Evolutionary conservation across 768 basidiomycete genomes (phyloP), one percentile per base, ranked within the genome.

Genomic region (Sarcodon aspratus): DNA sequence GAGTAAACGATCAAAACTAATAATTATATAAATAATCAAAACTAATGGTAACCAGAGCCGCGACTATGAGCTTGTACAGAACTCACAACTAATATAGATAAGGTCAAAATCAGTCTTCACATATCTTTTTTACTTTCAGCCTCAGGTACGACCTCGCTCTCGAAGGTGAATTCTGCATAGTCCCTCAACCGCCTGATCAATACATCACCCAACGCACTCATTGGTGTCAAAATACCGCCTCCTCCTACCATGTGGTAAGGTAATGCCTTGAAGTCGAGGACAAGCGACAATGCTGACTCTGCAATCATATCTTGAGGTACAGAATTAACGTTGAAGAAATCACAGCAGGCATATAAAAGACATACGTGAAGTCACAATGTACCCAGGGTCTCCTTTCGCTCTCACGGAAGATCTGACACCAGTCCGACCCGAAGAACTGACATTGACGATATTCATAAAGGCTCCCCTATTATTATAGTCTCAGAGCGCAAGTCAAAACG

Each of bases 361-460:
- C 75, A 36, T 61, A 79, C 80, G 59, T 8, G 82, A 63, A 13
- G 80, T 78, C 3, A 76, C 65, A 3, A 66, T 57, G 62, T 88
- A 89, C 4, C 88, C 85, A 7, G 91, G 86, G 59, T 93, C 91
- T 7, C 87, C 87, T 33, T 76, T 65, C 1, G 79, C 83, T 44
- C 68, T 73, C 53, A 90, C 69, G 5, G 70, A 71, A 6, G 79
- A 80, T 57, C 82, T 74, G 27, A 81, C 80, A 40, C 78, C 66
- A 9, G 66, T 57, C 1, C 76, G 66, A 9, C 73, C 67, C 3
- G 85, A 79, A 1, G 71, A 73, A 0, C 89, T 85, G 48, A 91
- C 66, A 58, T 92, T 95, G 21, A 74, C 82, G 8, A 75, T 65
- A n/a, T 69, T 62, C 50, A 88, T 54, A 53, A 62, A 78, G 1